Evolutionary conservation across 1,139 yeast genomes (phyloP).

Genomic region (Suhomyces wounanorum): DNA sequence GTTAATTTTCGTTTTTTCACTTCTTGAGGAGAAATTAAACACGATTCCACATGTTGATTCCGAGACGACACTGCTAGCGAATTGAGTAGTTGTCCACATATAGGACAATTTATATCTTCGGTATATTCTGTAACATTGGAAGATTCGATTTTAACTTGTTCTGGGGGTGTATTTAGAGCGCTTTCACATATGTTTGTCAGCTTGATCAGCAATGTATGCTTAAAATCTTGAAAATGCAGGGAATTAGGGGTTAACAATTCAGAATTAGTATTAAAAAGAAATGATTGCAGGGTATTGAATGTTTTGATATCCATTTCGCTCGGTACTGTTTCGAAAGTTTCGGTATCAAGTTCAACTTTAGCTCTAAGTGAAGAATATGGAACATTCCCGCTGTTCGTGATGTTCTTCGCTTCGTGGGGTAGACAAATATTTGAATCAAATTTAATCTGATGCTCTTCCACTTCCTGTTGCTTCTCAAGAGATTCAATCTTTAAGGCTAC

Average conservation of each 20-base stretch:
- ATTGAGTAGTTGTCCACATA: constrained; percentile 44
- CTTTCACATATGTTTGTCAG: neutral
- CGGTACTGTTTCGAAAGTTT: neutral
- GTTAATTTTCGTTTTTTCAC: constrained; percentile 4
- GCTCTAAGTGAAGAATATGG: neutral
- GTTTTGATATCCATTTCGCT: neutral
- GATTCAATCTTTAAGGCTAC: neutral
- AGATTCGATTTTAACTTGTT: neutral
- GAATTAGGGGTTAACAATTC: neutral
- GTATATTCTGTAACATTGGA: neutral
- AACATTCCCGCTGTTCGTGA: neutral
- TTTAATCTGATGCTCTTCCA: neutral
- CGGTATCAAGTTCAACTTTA: neutral
- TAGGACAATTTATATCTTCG: constrained; percentile 41
- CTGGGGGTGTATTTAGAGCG: no score
- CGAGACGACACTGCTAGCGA: constrained; percentile 41
- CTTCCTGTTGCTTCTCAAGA: neutral
- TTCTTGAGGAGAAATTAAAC: constrained; percentile 28
- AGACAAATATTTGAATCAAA: no score
- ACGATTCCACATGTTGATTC: constrained; percentile 60
- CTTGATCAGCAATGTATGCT: neutral
- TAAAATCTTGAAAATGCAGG: neutral
- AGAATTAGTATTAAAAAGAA: neutral
- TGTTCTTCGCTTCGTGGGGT: neutral
- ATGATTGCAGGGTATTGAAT: neutral